Evolutionary conservation across 2,329 filamentous ascomycete genomes (phyloP), one percentile per base, ranked within the genome.

Genomic region (Periconia sp.): DNA sequence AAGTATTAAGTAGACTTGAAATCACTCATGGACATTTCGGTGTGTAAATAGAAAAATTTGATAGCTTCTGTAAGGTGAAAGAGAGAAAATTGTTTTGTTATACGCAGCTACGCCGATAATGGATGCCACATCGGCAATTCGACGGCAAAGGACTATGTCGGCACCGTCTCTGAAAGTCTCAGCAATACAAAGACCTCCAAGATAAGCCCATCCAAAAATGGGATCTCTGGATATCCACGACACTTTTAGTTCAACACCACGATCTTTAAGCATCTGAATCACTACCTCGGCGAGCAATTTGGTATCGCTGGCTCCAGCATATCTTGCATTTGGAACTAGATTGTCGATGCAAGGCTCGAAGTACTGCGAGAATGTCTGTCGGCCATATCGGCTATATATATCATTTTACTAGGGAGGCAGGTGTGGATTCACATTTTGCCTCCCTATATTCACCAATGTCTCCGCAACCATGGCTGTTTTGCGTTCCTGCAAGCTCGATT

Each of bases 401-500:
- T n/a, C n/a, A n/a, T n/a, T n/a, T n/a, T n/a, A n/a, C n/a, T n/a
- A n/a, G n/a, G n/a, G n/a, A n/a, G n/a, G n/a, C n/a, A n/a, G n/a
- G n/a, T n/a, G n/a, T n/a, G n/a, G n/a, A n/a, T n/a, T n/a, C n/a
- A n/a, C n/a, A n/a, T n/a, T n/a, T n/a, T n/a, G n/a, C n/a, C n/a
- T n/a, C n/a, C n/a, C n/a, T n/a, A n/a, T n/a, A n/a, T n/a, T n/a
- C n/a, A 81, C 63, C 43, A 81, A 79, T 2, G 77, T 76, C 4
- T 59, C 57, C 3, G 58, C 56, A 22, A 59, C 60, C 59, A 63
- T 61, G 25, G 59, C 59, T 37, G 52, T 60, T 36, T 47, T 61
- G 17, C 56, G 54, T 18, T 61, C 58, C 28, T 61, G 75, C 66
- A 76, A 44, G 70, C 68, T 54, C n/a, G 32, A 29, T 65, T 73